These are phyloP conservation scores for Zymoseptoria brevis DNA, from an alignment of 2,329 filamentous ascomycete genomes.

Conservation along the genomic window DNA sequence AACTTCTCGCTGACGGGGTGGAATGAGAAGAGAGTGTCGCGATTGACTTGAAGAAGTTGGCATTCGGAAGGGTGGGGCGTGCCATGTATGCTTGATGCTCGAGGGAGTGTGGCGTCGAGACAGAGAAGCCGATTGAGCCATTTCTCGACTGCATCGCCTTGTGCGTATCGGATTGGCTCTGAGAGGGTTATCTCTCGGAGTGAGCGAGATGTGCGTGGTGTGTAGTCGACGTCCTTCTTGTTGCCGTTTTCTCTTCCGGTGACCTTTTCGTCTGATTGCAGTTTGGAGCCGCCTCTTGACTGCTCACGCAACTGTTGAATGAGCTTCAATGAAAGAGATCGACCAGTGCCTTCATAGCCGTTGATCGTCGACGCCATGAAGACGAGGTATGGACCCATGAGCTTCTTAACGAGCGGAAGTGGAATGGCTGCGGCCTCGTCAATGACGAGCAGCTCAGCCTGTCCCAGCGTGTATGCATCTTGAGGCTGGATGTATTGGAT, in stretches of 20 bases:
- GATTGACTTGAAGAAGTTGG: conserved; percentile 87
- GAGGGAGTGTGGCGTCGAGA: conserved; percentile 82
- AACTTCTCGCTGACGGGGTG: conserved; percentile 96
- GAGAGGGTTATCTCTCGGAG: conserved; percentile 85
- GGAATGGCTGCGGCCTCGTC: conserved; percentile 97
- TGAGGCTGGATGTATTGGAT: conserved; percentile 98
- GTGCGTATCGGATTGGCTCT: conserved; percentile 90
- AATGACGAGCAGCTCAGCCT: conserved; percentile 91
- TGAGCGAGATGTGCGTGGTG: conserved; percentile 60
- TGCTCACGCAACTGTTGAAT: conserved; percentile 96
- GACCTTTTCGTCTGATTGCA: conserved; percentile 53
- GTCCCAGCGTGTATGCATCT: conserved; percentile 87
- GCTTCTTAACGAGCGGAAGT: conserved; percentile 79
- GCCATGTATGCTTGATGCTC: conserved; percentile 65
- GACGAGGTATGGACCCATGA: conserved; percentile 93
- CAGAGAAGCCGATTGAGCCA: conserved; percentile 95
- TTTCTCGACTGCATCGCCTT: conserved; percentile 84
- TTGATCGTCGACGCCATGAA: conserved; percentile 99
- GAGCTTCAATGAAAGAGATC: conserved; percentile 88
- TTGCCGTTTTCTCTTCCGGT: conserved; percentile 74
- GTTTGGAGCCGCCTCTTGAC: conserved; percentile 58
- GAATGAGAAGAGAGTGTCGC: conserved; percentile 96
- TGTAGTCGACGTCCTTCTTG: conserved; percentile 53
- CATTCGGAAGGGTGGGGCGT: conserved; percentile 88
- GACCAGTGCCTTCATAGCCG: conserved; percentile 93